Evolutionary conservation across 768 basidiomycete species (phyloP).

Genomic region (Trametes maxima): DNA sequence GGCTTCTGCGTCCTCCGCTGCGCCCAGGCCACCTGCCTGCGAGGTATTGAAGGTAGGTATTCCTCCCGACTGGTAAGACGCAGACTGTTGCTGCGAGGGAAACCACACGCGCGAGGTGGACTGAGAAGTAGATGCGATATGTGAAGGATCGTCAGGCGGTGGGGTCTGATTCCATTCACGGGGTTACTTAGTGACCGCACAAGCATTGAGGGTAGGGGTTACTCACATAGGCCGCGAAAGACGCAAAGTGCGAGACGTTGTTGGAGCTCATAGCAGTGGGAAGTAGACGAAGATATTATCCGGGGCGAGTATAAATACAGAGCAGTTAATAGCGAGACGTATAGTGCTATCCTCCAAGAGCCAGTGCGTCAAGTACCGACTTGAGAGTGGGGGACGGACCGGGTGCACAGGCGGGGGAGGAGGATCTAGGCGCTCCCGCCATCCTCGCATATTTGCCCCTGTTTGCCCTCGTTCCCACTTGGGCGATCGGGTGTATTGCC

Average conservation of each 20-base stretch:
- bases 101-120: slow-evolving; percentile 49
- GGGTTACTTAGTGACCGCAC: background rate
- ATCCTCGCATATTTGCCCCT: slow-evolving; percentile 12
- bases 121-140: slow-evolving; percentile 23
- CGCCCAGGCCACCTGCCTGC: slow-evolving; percentile 38
- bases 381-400: slow-evolving; percentile 14
- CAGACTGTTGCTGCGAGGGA: slow-evolving; percentile 36
- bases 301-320: slow-evolving; percentile 16
- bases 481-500: slow-evolving; percentile 24
- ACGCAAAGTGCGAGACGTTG: slow-evolving; percentile 41
- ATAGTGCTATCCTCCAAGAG: background rate
- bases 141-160: slow-evolving; percentile 56
- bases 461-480: slow-evolving; percentile 19
- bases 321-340: slow-evolving; percentile 1
- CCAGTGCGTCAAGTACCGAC: background rate
- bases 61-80: slow-evolving; percentile 73
- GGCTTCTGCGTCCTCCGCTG: slow-evolving; percentile 41
- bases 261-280: slow-evolving; percentile 35
- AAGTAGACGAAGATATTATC: background rate
- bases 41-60: slow-evolving; percentile 58
- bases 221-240: slow-evolving; percentile 66
- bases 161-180: slow-evolving; percentile 44
- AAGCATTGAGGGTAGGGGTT: background rate
- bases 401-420: background rate
- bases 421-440: slow-evolving; percentile 8